Base-by-base conservation (phyloP, 2,329 filamentous ascomycete genomes). In the Sporothrix brasiliensis region DNA sequence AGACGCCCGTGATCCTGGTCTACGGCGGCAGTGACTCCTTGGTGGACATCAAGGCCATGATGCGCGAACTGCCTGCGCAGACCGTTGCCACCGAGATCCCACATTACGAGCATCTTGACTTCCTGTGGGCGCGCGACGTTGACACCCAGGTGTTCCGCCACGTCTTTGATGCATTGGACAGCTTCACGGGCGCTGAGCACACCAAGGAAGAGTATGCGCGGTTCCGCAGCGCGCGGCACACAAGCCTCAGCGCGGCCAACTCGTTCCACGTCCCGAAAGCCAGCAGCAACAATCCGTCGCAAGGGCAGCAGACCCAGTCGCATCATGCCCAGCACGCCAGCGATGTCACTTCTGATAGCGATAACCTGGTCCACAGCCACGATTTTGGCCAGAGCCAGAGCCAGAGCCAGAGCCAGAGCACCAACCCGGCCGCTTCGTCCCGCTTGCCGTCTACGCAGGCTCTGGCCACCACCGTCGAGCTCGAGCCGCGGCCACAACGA, bases 81-180 rank as follows among this genome's bases (percentile, higher is more conserved):
- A 98, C 95, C 0, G 86, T 94, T 2, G 93, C 93, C 1, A 95
- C 89, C 50, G 91, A 94, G 77, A 91, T 99, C 54, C 88, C 91
- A 0, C 93, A 97, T 78, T 99, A 97, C 79, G 95, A 99, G 79
- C 95, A 99, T 79, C 87, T 99, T 30, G 95, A 99, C 79, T 97
- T 99, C 76, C 84, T 99, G 0, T 99, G 95, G 95, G 95, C 92
- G 0, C 85, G 88, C 50, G 93, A 97, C 76, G 92, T 97, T 7
- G 87, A 97, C 74, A 83, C 85, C 0, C 88, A 93, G 68, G 94
- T 98, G 2, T 97, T 97, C 77, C 92, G 90, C 19, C 92, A 97
- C 77, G 93, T 99, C 1, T 94, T 97, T 73, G 91, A 96, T 75
- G 94, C 95, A 0, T 83, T 99, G 11, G 89, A 96, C 72, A 89